Percentiles rank a stretch among this genome's conserved stretches.
These are phyloP conservation scores for Apophysomyces variabilis DNA, from an alignment of 371 early-diverging fungal genomes.

Conservation along the genomic window DNA sequence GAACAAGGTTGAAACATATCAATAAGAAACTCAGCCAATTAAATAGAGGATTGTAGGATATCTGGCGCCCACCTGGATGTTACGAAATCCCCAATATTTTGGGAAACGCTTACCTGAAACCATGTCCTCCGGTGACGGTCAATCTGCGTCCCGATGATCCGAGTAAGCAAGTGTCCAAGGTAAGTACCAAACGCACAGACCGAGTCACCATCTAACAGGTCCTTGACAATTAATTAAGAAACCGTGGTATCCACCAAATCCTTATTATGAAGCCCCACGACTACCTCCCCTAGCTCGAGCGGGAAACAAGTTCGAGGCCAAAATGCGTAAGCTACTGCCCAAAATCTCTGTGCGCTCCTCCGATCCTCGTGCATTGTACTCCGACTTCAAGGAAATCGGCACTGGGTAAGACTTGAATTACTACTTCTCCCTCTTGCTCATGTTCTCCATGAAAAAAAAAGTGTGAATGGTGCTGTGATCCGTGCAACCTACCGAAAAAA, in stretches of 20 bases:
- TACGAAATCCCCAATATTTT: constrained; percentile 38
- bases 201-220: neutral
- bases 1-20: constrained; percentile 3
- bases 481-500: constrained; percentile 38
- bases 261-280: constrained; percentile 31
- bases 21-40: constrained; percentile 9
- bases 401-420: constrained; percentile 33
- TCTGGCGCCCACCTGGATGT: constrained; percentile 39
- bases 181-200: constrained; percentile 15
- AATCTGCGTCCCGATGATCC: constrained; percentile 44
- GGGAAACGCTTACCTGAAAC: constrained; percentile 44
- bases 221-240: constrained; percentile 16
- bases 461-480: constrained; percentile 55
- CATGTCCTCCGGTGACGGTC: constrained; percentile 43
- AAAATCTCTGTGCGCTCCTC: constrained; percentile 36
- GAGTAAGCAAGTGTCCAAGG: constrained; percentile 49
- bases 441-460: neutral
- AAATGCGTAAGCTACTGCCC: constrained; percentile 37
- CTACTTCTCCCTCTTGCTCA: neutral
- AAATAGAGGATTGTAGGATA: constrained; percentile 22
- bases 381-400: constrained; percentile 46
- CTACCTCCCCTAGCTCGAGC: constrained; percentile 32
- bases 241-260: constrained; percentile 46
- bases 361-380: constrained; percentile 42
- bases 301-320: constrained; percentile 33